A percentile compares a stretch with the other conserved stretches of the same genome.
Evolutionary conservation across 202 grass and related monocot species (phyloP).

Genomic region (Dendrocalamus latiflorus): DNA sequence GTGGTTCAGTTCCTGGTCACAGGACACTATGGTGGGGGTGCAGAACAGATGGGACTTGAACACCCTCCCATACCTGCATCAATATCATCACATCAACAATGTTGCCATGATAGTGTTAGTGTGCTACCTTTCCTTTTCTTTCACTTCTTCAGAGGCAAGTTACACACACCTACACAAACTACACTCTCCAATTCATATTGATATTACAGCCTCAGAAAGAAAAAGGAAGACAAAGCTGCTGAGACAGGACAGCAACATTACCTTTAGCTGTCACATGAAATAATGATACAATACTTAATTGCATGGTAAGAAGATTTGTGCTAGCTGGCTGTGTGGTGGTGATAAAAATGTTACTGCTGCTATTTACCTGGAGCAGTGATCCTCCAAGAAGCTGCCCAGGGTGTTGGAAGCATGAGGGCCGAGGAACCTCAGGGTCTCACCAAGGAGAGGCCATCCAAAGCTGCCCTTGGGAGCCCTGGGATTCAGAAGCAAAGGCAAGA

Average conservation of each 20-base stretch:
- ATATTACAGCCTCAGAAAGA: constrained; percentile 10
- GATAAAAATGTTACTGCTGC: background rate
- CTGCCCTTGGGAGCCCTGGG: constrained; percentile 53
- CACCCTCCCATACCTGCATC: too few species aligned
- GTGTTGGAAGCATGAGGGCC: constrained; percentile 63
- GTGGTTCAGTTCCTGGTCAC: constrained; percentile 83
- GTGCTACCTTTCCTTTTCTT: background rate
- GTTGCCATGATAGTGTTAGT: background rate
- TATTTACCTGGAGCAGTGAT: constrained; percentile 70
- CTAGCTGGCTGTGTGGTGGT: too few species aligned
- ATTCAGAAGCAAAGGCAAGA: too few species aligned
- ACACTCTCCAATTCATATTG: background rate
- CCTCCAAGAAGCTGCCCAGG: constrained; percentile 65
- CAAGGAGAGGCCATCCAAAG: constrained; percentile 82
- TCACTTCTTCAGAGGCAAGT: background rate
- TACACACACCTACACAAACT: background rate
- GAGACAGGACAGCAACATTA: constrained; percentile 33
- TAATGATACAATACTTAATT: constrained; percentile 45
- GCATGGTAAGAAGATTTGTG: constrained; percentile 15
- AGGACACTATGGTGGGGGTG: constrained; percentile 71
- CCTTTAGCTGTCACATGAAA: constrained; percentile 51
- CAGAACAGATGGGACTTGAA: constrained; percentile 88
- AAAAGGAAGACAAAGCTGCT: constrained; percentile 8
- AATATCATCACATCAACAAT: background rate
- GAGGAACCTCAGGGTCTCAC: constrained; percentile 74